Percentiles rank a stretch among this genome's conserved stretches.
Evolutionary conservation across 2,329 filamentous ascomycete species (phyloP).

Genomic region (Chaetomiaceae sp.): DNA sequence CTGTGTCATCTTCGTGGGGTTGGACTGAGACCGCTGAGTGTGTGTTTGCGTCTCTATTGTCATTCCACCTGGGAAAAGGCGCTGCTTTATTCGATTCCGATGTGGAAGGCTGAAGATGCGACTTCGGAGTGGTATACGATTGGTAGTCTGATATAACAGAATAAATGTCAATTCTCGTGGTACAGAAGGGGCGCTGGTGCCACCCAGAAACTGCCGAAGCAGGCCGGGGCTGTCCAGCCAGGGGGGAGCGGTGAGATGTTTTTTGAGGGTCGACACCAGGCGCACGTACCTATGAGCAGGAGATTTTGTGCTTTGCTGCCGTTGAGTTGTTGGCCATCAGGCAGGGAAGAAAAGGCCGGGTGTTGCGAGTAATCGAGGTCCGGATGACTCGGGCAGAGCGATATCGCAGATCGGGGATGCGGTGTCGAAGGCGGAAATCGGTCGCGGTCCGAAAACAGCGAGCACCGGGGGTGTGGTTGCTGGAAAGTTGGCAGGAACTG

Average conservation of each 20-base stretch:
- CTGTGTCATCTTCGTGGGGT: constrained; percentile 5
- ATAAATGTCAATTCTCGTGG: background rate
- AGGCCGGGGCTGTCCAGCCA: background rate
- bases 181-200: background rate
- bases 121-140: background rate
- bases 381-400: constrained; percentile 5
- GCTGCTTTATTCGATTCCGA: background rate
- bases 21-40: no score
- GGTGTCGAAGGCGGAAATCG: background rate
- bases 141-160: background rate
- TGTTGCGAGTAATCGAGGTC: constrained; percentile 1
- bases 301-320: background rate
- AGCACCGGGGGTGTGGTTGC: background rate
- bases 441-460: background rate
- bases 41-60: background rate
- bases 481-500: background rate
- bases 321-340: constrained; percentile 16
- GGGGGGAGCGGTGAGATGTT: background rate
- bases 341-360: constrained; percentile 1
- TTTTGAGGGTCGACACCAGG: background rate
- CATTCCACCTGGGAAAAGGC: no score
- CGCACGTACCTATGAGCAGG: constrained; percentile 14
- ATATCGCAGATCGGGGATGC: constrained; percentile 6
- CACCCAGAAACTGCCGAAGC: background rate
- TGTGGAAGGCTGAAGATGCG: background rate